A percentile compares a stretch with the other conserved stretches of the same genome.
phyloP scores from a whole-genome alignment of 1,284 basidiomycete species.

The Violaceomyces palustris region DNA sequence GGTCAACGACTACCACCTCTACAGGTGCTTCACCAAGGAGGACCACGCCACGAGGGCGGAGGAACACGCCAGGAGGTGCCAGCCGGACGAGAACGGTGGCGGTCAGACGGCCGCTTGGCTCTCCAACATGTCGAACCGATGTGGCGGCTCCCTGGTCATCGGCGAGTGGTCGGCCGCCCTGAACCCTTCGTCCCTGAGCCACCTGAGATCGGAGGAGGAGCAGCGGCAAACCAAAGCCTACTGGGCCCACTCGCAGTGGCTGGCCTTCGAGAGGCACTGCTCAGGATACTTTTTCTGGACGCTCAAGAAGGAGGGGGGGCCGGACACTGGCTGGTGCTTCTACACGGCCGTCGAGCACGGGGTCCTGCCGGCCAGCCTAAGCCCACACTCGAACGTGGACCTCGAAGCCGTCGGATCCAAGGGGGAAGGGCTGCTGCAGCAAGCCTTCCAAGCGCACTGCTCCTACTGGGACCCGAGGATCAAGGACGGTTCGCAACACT shows the following conservation, averaged over 20 bases:
- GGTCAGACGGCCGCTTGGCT: constrained; percentile 30
- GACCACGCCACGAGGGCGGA: constrained; percentile 63
- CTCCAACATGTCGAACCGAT: constrained; percentile 35
- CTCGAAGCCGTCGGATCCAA: constrained; percentile 9
- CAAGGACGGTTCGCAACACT: constrained; percentile 61
- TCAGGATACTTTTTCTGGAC: constrained; percentile 86
- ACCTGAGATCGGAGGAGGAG: constrained; percentile 52
- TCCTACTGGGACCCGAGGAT: constrained; percentile 58
- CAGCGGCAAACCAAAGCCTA: constrained; percentile 57
- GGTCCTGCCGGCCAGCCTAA: constrained; percentile 59
- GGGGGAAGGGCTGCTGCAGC: constrained; percentile 21
- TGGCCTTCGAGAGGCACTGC: constrained; percentile 64
- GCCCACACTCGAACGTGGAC: constrained; percentile 16
- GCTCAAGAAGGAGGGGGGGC: constrained; percentile 67
- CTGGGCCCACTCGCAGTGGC: constrained; percentile 63
- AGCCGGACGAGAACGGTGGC: constrained; percentile 18
- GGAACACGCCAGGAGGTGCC: constrained; percentile 56
- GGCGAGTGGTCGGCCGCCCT: constrained; percentile 75
- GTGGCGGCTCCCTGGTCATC: constrained; percentile 65
- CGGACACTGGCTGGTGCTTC: constrained; percentile 74
- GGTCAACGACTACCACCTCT: constrained; percentile 77
- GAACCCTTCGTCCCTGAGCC: constrained; percentile 62
- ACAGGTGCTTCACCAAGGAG: constrained; percentile 69
- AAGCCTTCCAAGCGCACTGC: constrained; percentile 6
- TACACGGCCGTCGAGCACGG: constrained; percentile 65